Base-by-base conservation (phyloP, 2,329 filamentous ascomycete genomes). In the Niveomyces coronatus region DNA sequence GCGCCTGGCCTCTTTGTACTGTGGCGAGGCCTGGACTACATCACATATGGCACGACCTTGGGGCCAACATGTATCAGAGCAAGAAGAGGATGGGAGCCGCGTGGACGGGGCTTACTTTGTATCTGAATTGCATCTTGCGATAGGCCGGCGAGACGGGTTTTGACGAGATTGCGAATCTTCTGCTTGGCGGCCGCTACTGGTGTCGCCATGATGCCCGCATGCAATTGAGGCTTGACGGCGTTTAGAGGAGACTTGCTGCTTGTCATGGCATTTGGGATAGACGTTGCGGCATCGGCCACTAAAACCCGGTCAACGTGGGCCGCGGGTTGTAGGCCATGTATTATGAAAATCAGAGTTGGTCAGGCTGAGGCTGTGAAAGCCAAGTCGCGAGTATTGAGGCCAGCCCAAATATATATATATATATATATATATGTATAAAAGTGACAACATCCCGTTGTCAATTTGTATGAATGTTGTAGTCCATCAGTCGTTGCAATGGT, bases 1-100 rank as follows among this genome's bases (percentile, higher is more conserved):
- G 37, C 76, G 72, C 43, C 68, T 71, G 29, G 91, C 88, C 39
- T 79, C 68, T 45, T 76, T 65, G 56, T 94, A 98, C 39, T 86
- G 82, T 35, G 74, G 70, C 50, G 88, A 74, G 9, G 70, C 65
- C 31, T 80, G 65, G 26, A 95, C 62, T 6, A 71, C 65, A 38
- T 76, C 70, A 47, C 79, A 80, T 16, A 85, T 77, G 47, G 64
- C 65, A 35, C 66, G 61, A 49, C 85, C 85, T 39, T 91, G 56
- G 23, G 14, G 31, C 11, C 18, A 39, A 29, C 41, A 43, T 7
- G n/a, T n/a, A n/a, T n/a, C n/a, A n/a, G 10, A n/a, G 22, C 14
- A 37, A 20, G 11, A 13, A n/a, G 16, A 19, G 5, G 18, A 16
- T 27, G 10, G 13, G 13, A 19, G 17, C 34, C 40, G 45, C n/a